Evolutionary conservation across 2,329 filamentous ascomycete genomes (phyloP).

Genomic region (Fusarium sp.): DNA sequence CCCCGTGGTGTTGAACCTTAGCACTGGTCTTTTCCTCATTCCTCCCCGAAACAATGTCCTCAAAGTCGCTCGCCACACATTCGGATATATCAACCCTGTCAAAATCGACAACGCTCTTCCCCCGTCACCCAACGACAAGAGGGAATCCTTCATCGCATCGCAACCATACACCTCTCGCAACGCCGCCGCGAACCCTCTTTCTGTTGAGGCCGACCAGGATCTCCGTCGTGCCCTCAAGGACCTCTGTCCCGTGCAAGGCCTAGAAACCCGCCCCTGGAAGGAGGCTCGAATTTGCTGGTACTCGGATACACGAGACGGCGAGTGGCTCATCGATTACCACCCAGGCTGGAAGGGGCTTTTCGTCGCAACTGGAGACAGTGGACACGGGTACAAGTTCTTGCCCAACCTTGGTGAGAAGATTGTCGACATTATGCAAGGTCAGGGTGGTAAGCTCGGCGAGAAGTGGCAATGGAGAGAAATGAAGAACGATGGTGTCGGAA

Average conservation of each 20-base stretch:
- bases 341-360: conserved; percentile 69
- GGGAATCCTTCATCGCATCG: conserved; percentile 50
- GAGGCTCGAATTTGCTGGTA: conserved; percentile 79
- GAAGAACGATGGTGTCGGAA: conserved; percentile 51
- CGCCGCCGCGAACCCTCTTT: conserved; percentile 61
- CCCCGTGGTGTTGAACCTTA: conserved; percentile 79
- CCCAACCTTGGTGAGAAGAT: conserved; percentile 73
- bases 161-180: conserved; percentile 51
- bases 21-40: conserved; percentile 78
- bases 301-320: conserved; percentile 75
- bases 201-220: conserved; percentile 68
- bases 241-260: conserved; percentile 66
- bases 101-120: conserved; percentile 51
- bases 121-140: conserved; percentile 41
- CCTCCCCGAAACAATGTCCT: conserved; percentile 71
- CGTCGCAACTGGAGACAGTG: conserved; percentile 71
- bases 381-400: conserved; percentile 76
- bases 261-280: conserved; percentile 69
- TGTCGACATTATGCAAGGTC: conserved; percentile 63
- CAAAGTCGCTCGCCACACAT: conserved; percentile 76
- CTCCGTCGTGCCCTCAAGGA: conserved; percentile 70
- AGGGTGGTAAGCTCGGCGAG: conserved; percentile 61
- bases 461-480: conserved; percentile 75
- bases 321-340: conserved; percentile 78
- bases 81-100: conserved; percentile 71